Evolutionary conservation across 1,284 basidiomycete species (phyloP).

Genomic region (Sanghuangporus weigelae): DNA sequence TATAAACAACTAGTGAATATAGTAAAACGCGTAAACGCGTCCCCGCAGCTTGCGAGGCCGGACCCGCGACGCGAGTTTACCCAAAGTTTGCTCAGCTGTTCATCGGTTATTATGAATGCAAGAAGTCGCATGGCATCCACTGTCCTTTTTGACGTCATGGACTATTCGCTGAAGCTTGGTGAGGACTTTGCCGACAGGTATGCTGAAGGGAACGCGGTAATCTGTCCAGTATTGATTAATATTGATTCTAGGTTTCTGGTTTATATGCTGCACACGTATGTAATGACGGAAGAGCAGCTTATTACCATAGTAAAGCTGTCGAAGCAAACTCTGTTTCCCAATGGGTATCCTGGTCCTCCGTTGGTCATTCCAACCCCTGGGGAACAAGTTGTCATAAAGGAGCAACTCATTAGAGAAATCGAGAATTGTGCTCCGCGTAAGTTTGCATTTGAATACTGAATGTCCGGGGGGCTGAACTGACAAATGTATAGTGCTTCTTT

Average conservation of each 20-base stretch:
- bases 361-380: constrained; percentile 64
- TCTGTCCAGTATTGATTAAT: constrained; percentile 1
- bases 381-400: constrained; percentile 57
- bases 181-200: constrained; percentile 50
- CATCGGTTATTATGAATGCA: constrained; percentile 45
- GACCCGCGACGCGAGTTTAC: constrained; percentile 6
- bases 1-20: constrained; percentile 62
- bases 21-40: constrained; percentile 59
- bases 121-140: constrained; percentile 42
- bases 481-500: constrained; percentile 23
- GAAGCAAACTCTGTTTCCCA: constrained; percentile 70
- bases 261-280: constrained; percentile 48
- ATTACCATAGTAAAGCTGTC: constrained; percentile 42
- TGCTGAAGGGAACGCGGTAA: constrained; percentile 21
- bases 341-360: constrained; percentile 68
- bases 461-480: not conserved
- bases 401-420: constrained; percentile 45
- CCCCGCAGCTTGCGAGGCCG: constrained; percentile 25
- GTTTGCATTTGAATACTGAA: constrained; percentile 19
- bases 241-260: constrained; percentile 46
- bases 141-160: constrained; percentile 33
- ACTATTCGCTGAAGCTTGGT: constrained; percentile 21
- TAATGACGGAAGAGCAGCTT: constrained; percentile 49
- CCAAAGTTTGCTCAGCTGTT: constrained; percentile 32
- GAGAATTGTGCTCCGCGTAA: constrained; percentile 41